phyloP scores from a whole-genome alignment of 2,329 filamentous ascomycete species.

The Hysterium pulicare region DNA sequence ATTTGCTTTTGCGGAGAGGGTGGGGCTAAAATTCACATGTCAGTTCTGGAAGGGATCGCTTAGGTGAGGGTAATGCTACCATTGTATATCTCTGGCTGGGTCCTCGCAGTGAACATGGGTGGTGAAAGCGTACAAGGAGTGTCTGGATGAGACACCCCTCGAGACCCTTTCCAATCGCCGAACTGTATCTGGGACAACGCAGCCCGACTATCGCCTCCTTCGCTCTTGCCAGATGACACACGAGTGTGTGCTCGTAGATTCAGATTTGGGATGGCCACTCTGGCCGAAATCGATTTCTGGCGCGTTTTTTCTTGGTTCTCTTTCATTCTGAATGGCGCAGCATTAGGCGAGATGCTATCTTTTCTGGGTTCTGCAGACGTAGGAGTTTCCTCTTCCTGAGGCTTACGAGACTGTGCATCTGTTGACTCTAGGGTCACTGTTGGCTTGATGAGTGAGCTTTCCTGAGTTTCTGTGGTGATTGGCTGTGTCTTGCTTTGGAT shows the following conservation, averaged over 20 bases:
- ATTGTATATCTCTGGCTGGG: no score
- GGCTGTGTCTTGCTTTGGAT: no score
- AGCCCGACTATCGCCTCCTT: background rate
- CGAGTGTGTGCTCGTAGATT: constrained; percentile 7
- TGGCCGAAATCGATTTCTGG: constrained; percentile 5
- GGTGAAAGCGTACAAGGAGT: no score
- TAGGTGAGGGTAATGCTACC: no score
- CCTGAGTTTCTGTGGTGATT: background rate
- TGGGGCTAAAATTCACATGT: no score
- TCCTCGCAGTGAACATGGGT: no score
- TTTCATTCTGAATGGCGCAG: background rate
- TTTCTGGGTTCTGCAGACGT: background rate
- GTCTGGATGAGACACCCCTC: no score
- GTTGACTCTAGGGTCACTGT: background rate
- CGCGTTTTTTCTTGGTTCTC: constrained; percentile 6
- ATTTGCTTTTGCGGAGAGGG: no score
- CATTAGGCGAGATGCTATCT: no score
- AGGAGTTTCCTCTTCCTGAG: background rate
- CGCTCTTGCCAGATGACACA: background rate
- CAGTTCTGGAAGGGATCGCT: no score
- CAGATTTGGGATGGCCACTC: constrained; percentile 16
- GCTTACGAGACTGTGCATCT: background rate
- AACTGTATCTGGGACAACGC: background rate
- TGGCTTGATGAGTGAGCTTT: background rate
- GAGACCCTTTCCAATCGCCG: no score